These are phyloP conservation scores for Eucalyptus melliodora DNA, from an alignment of 345 rosid species.

Conservation along the genomic window DNA sequence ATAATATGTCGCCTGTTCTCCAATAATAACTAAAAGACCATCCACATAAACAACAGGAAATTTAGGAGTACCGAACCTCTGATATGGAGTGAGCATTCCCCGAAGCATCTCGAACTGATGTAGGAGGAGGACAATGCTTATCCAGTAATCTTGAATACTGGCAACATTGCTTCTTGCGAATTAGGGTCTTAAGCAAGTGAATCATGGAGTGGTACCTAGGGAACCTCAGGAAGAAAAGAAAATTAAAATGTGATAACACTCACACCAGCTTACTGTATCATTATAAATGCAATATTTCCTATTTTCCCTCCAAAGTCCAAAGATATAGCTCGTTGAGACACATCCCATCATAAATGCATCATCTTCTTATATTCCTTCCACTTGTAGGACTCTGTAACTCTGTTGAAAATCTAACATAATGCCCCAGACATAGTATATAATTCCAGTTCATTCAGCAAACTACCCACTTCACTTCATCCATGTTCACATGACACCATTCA, in stretches of 20 bases:
- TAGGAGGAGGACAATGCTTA: conserved; percentile 41
- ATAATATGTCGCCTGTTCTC: background rate
- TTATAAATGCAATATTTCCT: background rate
- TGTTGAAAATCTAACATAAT: background rate
- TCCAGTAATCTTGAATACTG: conserved; percentile 44
- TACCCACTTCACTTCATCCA: background rate
- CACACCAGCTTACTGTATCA: background rate
- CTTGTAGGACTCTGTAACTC: background rate
- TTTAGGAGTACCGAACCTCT: conserved; percentile 11
- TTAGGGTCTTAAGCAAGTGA: conserved; percentile 39
- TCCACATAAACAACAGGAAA: background rate
- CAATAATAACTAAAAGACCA: background rate
- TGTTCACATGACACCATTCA: background rate
- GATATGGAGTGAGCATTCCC: background rate
- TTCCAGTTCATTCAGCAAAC: background rate
- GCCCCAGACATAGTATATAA: background rate
- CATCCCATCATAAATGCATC: background rate
- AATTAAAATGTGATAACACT: background rate
- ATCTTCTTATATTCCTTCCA: background rate
- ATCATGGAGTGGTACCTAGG: conserved; percentile 47
- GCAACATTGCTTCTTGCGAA: conserved; percentile 34
- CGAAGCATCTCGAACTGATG: background rate
- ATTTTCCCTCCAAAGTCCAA: background rate
- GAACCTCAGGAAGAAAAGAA: background rate
- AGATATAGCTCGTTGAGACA: background rate